Evolutionary conservation across 345 rosid genomes (phyloP), one percentile per base, ranked within the genome.

Genomic region (Adansonia digitata): DNA sequence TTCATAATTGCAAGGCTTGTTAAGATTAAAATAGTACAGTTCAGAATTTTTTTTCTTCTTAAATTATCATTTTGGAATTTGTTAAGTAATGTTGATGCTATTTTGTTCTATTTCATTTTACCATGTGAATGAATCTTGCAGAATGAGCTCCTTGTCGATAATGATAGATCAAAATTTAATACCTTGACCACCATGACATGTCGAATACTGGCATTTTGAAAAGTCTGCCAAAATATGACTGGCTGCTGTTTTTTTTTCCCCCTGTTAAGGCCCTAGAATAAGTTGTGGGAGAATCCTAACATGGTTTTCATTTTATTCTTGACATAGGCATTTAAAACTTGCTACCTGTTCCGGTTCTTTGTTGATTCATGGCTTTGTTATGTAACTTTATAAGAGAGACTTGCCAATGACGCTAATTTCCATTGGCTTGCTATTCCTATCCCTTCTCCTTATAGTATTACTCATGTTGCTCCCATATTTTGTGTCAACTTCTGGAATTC

Each of bases 31-130:
- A 20, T 13, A 10, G 59, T 53, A 22, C 60, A 11, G 31, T 55
- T 67, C 55, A 43, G 35, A 67, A 13, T 0, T 13, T 67, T 31
- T 31, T 64, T 43, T 26, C 12, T 66, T 24, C 22, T 26, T 17
- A 67, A 67, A 43, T 26, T 67, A 15, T 43, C 22, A 9, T 26
- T 26, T 68, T 27, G 72, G 29, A 45, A 46, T 46, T 27, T 68
- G 55, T 45, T 42, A 26, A 29, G 35, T 43, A 43, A 68, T 27
- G 55, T 26, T 29, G 7, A 15, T 68, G 39, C 72, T 18, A 17
- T 68, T 68, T 68, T 68, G 56, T 68, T 45, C 56, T 68, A 29
- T 26, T 68, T 39, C 56, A 68, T 45, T 68, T 45, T 29, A 45
- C 39, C 15, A 26, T 46, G 56, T 27, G 56, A 27, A 68, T 46